phyloP scores from a whole-genome alignment of 495 filamentous ascomycete genomes.

The Sordaria brevicollis region DNA sequence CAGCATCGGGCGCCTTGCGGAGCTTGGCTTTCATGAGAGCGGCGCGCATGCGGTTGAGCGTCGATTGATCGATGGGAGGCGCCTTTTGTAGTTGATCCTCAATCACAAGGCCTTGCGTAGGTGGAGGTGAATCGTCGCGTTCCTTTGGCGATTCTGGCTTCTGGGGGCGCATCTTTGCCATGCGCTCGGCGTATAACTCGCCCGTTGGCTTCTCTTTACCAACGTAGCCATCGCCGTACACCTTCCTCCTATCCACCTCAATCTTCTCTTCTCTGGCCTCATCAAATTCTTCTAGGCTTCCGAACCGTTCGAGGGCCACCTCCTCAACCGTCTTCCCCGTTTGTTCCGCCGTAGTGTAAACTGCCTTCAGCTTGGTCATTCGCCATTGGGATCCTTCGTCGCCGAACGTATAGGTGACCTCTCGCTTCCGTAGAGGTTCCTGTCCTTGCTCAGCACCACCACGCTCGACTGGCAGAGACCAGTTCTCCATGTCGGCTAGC shows the following conservation, averaged over 20 bases:
- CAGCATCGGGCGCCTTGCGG: conserved; percentile 58
- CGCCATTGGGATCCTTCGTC: conserved; percentile 87
- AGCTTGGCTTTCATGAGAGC: conserved; percentile 92
- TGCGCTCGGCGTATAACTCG: conserved; percentile 69
- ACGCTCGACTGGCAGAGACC: conserved; percentile 13
- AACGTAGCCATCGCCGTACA: conserved; percentile 79
- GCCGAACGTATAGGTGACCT: conserved; percentile 78
- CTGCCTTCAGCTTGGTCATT: conserved; percentile 84
- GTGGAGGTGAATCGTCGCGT: conserved; percentile 5
- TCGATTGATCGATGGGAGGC: conserved; percentile 55
- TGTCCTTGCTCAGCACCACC: conserved; percentile 15
- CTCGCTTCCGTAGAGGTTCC: conserved; percentile 44
- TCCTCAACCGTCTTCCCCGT: conserved; percentile 62
- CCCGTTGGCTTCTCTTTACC: conserved; percentile 83
- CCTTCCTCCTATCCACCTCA: conserved; percentile 76
- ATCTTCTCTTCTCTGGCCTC: conserved; percentile 89
- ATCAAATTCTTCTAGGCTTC: conserved; percentile 75
- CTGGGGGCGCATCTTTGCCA: conserved; percentile 12
- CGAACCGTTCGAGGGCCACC: conserved; percentile 71
- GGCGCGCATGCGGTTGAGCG: conserved; percentile 81
- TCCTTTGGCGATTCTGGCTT: not conserved
- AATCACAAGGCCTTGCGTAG: conserved; percentile 34
- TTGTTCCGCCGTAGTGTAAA: conserved; percentile 73
- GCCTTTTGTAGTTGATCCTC: conserved; percentile 33
- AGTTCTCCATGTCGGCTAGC: conserved; percentile 43